phyloP scores from a whole-genome alignment of 2,329 filamentous ascomycete species.

The Colletotrichum tropicale region DNA sequence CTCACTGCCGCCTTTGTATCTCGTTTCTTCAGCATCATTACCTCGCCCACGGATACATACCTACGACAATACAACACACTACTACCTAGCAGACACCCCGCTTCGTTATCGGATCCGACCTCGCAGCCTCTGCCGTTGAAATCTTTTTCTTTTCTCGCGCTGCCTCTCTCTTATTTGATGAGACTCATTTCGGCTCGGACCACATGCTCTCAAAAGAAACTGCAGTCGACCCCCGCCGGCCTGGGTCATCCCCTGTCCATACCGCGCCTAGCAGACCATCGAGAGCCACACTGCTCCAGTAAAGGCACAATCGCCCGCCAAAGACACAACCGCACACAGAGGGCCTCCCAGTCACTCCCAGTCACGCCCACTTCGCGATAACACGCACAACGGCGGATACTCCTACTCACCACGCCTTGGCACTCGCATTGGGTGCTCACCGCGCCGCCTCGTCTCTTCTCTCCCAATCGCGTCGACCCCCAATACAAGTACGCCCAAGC shows the following conservation, averaged over 20 bases:
- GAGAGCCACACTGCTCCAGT: slow-evolving; percentile 2
- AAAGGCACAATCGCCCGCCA: neutral
- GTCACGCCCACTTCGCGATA: neutral
- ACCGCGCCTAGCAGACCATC: neutral
- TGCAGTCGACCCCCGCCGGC: neutral
- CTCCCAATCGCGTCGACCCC: neutral
- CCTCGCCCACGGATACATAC: neutral
- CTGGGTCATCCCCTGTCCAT: slow-evolving; percentile 1
- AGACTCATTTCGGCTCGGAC: slow-evolving; percentile 19
- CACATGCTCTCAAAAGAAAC: slow-evolving; percentile 16
- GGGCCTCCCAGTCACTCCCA: neutral
- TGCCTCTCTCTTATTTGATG: neutral
- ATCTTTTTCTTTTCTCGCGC: neutral
- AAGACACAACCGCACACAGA: neutral
- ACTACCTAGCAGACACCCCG: neutral
- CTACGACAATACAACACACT: neutral
- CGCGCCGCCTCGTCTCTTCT: neutral
- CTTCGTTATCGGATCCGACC: neutral
- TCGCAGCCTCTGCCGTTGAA: neutral
- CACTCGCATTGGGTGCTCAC: neutral
- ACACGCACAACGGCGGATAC: neutral
- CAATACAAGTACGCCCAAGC: neutral
- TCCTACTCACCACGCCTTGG: neutral
- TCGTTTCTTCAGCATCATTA: neutral
- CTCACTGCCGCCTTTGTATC: neutral